Base-by-base conservation (phyloP, 2,329 filamentous ascomycete genomes). In the Parasarocladium wereldwijsianum region DNA sequence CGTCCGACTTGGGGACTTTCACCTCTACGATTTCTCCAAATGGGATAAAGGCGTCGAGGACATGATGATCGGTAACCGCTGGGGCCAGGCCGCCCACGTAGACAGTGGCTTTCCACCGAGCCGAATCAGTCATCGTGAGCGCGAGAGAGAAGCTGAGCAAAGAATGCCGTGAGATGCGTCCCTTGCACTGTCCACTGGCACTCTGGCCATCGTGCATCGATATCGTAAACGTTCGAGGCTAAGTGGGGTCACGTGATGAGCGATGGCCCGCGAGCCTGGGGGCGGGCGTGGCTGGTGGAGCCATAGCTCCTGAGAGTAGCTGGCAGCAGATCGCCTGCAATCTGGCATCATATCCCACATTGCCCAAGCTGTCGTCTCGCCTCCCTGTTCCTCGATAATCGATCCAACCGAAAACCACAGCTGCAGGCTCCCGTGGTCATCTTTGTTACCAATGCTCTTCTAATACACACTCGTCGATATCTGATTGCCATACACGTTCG, bases 21-120 rank as follows among this genome's bases (percentile, higher is more conserved):
- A 98, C 77, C 49, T 94, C 85, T 40, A 81, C 75, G 37, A 98
- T 87, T 52, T 94, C 87, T 47, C 92, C 90, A 52, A 98, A 98
- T 0, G 92, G 90, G 34, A 98, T 71, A 58, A 98, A 98, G 32
- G 86, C 86, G 45, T 92, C 83, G 44, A 85, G 77, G 26, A 98
- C 64, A 36, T 77, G 81, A 36, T 72, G 68, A 21, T 64, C 62
- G 9, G 77, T 87, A 34, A 93, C 85, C 30, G 74, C 66, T 37
- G 77, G 72, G 41, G 90, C 76, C 29, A 98, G 71, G 18, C 87
- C 87, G 38, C 86, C 86, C 30, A 98, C 82, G 50, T 92, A 92
- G 37, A 98, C 68, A 8, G 90, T 98, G 26, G 82, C 75, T 57
- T 93, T 94, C 57, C 87, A 76, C 38, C 87, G 76, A 29, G 80